Evolutionary conservation across 164 flowering plant genomes (phyloP).

Genomic region (Nelumbo lutea): DNA sequence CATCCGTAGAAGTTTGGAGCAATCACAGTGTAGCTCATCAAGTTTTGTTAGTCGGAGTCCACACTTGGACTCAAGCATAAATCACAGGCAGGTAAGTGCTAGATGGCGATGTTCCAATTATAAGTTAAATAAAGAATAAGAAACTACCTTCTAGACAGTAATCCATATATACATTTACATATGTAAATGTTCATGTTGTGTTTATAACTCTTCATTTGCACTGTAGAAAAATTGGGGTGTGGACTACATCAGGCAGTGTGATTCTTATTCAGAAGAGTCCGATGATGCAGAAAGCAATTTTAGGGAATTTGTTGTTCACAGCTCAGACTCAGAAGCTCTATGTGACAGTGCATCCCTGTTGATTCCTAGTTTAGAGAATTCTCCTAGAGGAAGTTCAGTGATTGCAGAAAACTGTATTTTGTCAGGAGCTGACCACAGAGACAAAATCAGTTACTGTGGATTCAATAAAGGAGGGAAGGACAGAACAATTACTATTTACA

Average conservation of each 20-base stretch:
- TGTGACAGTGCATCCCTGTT: slow-evolving; percentile 11
- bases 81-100: slow-evolving; percentile 15
- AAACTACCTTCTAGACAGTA: background rate
- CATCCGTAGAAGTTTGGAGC: slow-evolving; percentile 57
- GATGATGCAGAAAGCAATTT: slow-evolving; percentile 39
- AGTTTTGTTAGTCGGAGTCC: slow-evolving; percentile 21
- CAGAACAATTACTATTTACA: slow-evolving; percentile 6
- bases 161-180: too few species aligned
- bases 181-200: too few species aligned
- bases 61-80: slow-evolving; percentile 20
- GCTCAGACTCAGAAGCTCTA: slow-evolving; percentile 13
- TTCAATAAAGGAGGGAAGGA: slow-evolving; percentile 16
- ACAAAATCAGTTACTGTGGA: slow-evolving; percentile 5
- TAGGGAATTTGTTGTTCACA: slow-evolving; percentile 16
- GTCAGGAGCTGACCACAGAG: slow-evolving; percentile 7
- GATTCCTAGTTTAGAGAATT: slow-evolving; percentile 17
- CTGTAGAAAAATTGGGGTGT: slow-evolving; percentile 25
- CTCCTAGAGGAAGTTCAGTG: slow-evolving; percentile 17
- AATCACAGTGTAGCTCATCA: slow-evolving; percentile 33
- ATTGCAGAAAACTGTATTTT: slow-evolving; percentile 6
- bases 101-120: too few species aligned
- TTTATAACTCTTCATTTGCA: slow-evolving; percentile 1
- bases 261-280: slow-evolving; percentile 35
- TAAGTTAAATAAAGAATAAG: too few species aligned
- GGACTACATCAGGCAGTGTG: slow-evolving; percentile 13